These are phyloP conservation scores for Megacollybia platyphylla DNA, from an alignment of 1,284 basidiomycete species.

Conservation along the genomic window DNA sequence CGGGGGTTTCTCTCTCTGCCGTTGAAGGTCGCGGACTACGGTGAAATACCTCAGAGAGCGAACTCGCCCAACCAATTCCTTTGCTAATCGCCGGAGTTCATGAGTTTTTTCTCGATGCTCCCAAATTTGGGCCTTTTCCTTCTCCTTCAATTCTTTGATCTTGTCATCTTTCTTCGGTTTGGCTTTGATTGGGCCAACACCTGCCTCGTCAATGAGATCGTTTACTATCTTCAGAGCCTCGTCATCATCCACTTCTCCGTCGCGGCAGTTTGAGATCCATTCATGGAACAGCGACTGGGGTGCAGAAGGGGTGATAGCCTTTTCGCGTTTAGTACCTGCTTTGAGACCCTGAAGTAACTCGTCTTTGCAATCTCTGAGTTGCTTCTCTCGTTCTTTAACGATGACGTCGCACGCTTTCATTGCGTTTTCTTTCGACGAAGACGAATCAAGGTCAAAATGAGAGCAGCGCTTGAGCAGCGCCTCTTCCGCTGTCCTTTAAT, in stretches of 20 bases:
- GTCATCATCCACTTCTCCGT: slow-evolving; percentile 62
- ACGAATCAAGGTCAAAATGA: slow-evolving; percentile 81
- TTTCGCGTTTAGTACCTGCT: slow-evolving; percentile 54
- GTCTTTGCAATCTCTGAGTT: slow-evolving; percentile 68
- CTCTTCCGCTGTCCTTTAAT: slow-evolving; percentile 69
- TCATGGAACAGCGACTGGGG: slow-evolving; percentile 73
- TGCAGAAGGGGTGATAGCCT: slow-evolving; percentile 45
- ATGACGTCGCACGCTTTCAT: slow-evolving; percentile 91
- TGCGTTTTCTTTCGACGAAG: slow-evolving; percentile 50
- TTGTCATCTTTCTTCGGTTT: slow-evolving; percentile 43
- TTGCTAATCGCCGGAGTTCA: slow-evolving; percentile 69
- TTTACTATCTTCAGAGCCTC: slow-evolving; percentile 56
- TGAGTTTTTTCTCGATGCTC: slow-evolving; percentile 80
- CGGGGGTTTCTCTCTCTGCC: slow-evolving; percentile 44
- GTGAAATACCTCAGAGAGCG: slow-evolving; percentile 86
- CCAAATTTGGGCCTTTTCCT: slow-evolving; percentile 59
- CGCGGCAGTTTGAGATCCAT: slow-evolving; percentile 54
- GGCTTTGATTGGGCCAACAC: slow-evolving; percentile 31
- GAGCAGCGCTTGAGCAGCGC: slow-evolving; percentile 88
- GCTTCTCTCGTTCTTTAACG: slow-evolving; percentile 67
- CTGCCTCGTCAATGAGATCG: slow-evolving; percentile 49
- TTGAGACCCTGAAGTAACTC: slow-evolving; percentile 63
- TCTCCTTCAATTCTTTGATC: slow-evolving; percentile 38
- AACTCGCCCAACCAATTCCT: slow-evolving; percentile 81
- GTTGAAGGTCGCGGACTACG: slow-evolving; percentile 80